These are phyloP conservation scores for Corynespora cassiicola DNA, from an alignment of 2,329 filamentous ascomycete species.

Conservation along the genomic window DNA sequence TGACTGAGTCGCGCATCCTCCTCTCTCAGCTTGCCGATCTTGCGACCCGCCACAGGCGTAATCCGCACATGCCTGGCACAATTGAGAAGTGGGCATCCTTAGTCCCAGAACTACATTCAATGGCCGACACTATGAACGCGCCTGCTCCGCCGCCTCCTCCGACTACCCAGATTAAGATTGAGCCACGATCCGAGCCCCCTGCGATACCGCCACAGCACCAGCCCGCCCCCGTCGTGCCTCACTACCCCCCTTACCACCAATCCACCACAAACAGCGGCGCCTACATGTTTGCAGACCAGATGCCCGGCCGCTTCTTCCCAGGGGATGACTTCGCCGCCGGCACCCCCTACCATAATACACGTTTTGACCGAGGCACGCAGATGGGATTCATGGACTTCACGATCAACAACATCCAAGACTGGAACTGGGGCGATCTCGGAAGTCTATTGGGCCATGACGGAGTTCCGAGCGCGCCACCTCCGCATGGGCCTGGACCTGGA, in stretches of 20 bases:
- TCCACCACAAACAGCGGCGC: slow-evolving; percentile 31
- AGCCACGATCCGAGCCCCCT: slow-evolving; percentile 1
- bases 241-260: slow-evolving; percentile 29
- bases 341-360: slow-evolving; percentile 20
- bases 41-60: slow-evolving; percentile 35
- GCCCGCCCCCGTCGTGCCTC: slow-evolving; percentile 17
- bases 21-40: slow-evolving; percentile 44
- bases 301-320: slow-evolving; percentile 27
- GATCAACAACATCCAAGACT: slow-evolving; percentile 42
- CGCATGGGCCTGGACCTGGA: no score
- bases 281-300: slow-evolving; percentile 37
- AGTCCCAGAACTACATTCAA: slow-evolving; percentile 43
- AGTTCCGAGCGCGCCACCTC: neutral
- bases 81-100: slow-evolving; percentile 46
- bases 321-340: slow-evolving; percentile 20
- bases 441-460: slow-evolving; percentile 31
- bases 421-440: slow-evolving; percentile 43
- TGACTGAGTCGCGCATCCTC: slow-evolving; percentile 37
- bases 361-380: slow-evolving; percentile 35
- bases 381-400: slow-evolving; percentile 46
- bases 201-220: slow-evolving; percentile 15
- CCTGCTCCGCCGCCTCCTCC: slow-evolving; percentile 8
- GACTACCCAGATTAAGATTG: neutral
- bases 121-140: slow-evolving; percentile 34
- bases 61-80: slow-evolving; percentile 46